Conservation (phyloP, 2,329 filamentous ascomycete species). For the Pseudogymnoascus sp. region DNA sequence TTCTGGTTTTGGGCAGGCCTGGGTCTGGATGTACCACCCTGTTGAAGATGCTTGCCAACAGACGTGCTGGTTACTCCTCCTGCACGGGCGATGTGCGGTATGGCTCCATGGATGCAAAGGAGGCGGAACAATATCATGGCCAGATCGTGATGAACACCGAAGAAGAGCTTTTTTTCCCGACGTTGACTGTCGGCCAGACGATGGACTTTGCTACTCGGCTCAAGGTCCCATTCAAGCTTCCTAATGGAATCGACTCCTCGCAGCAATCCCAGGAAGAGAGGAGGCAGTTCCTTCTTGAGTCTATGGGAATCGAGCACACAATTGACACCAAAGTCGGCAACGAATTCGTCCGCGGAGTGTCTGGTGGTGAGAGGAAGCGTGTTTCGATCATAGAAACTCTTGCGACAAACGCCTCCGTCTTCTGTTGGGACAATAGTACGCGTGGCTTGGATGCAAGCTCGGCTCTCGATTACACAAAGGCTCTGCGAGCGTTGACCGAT, state of each 20-base stretch:
- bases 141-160: conserved; percentile 51
- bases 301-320: conserved; percentile 52
- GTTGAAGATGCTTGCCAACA: conserved; percentile 60
- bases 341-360: conserved; percentile 51
- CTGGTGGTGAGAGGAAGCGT: conserved; percentile 57
- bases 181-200: conserved; percentile 43
- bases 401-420: conserved; percentile 52
- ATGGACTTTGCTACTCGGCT: conserved; percentile 48
- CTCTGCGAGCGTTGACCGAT: conserved; percentile 57
- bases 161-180: conserved; percentile 43
- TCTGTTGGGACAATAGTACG: conserved; percentile 69
- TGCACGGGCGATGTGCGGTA: conserved; percentile 52
- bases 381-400: conserved; percentile 57
- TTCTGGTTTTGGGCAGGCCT: conserved; percentile 59
- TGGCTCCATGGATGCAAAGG: conserved; percentile 36
- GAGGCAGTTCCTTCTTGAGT: background rate
- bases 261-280: background rate
- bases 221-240: conserved; percentile 34
- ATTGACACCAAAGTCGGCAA: conserved; percentile 55
- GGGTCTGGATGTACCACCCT: conserved; percentile 64
- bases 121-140: conserved; percentile 41
- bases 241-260: background rate
- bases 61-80: conserved; percentile 47
- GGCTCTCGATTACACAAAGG: conserved; percentile 62
- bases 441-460: conserved; percentile 65